Evolutionary conservation across 768 basidiomycete genomes (phyloP), one percentile per base, ranked within the genome.

Genomic region (Mycena chlorophos): DNA sequence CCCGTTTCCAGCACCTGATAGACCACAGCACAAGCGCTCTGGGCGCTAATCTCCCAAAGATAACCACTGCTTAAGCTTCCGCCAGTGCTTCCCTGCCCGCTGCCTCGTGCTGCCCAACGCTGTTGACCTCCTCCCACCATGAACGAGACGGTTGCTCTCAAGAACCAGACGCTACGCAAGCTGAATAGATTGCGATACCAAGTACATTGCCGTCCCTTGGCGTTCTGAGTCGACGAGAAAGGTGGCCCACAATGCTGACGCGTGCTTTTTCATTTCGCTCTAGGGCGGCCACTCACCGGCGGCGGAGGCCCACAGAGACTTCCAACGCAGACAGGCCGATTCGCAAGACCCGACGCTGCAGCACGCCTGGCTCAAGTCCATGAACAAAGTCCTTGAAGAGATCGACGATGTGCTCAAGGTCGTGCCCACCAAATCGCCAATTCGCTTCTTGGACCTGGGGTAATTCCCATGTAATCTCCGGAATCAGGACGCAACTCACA

Each of bases 391-490:
- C 2, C 39, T 69, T 2, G 54, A 63, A 48, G 66, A 69, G 26
- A 58, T 69, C 39, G 68, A 69, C 42, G 45, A 63, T 29, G 56
- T 47, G 5, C 25, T 63, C 38, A 54, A 52, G 16, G 63, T 58
- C 34, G 57, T 65, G 12, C 58, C 61, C 3, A 52, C 49, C 13
- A 42, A 14, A 13, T 16, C 43, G n/a, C 56, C 56, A 3, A 61
- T 66, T 29, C 55, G 56, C 13, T 70, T 70, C 52, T 54, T 70
- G 4, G 69, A 70, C 56, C 51, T 70, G 13, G 67, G 69, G 69
- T 68, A 63, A 27, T 12, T 25, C 39, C 2, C 22, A 39, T 8
- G 25, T 16, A 23, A 52, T 60, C 16, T 30, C 19, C n/a, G 39
- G 13, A 26, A 31, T 20, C 29, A 8, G 16, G n/a, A n/a, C 25